These are phyloP conservation scores for Perilla frutescens DNA, from an alignment of 257 asterid genomes.

Conservation along the genomic window DNA sequence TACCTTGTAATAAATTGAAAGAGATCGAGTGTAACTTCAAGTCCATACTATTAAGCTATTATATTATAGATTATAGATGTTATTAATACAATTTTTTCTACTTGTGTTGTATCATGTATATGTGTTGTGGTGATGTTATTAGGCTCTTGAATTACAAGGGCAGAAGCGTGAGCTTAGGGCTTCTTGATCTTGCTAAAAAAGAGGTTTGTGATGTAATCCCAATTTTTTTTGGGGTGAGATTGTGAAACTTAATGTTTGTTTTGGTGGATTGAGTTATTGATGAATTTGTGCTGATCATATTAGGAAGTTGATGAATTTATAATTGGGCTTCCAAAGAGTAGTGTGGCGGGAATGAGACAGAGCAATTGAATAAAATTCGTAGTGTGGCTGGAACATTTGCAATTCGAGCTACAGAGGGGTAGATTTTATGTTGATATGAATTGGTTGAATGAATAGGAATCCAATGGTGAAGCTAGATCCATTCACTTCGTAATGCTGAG, in stretches of 20 bases:
- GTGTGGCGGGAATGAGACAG: slow-evolving; percentile 82
- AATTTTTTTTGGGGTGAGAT: background rate
- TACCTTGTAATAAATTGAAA: no score
- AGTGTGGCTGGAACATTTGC: slow-evolving; percentile 93
- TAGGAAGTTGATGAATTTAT: slow-evolving; percentile 97
- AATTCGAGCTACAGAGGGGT: slow-evolving; percentile 91
- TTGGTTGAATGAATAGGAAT: no score
- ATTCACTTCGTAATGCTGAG: no score
- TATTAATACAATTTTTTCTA: background rate
- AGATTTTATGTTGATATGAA: slow-evolving; percentile 4
- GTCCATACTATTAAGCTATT: no score
- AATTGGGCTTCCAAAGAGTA: slow-evolving; percentile 79
- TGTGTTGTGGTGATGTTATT: slow-evolving; percentile 21
- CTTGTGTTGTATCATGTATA: background rate
- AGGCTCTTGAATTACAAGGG: slow-evolving; percentile 88
- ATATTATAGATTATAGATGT: background rate
- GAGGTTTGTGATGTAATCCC: slow-evolving; percentile 50
- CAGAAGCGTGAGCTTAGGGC: slow-evolving; percentile 78
- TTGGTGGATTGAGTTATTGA: slow-evolving; percentile 18
- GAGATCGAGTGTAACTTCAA: no score
- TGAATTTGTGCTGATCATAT: slow-evolving; percentile 3
- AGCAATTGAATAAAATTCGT: slow-evolving; percentile 87
- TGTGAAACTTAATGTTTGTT: background rate
- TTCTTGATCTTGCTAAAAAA: slow-evolving; percentile 74
- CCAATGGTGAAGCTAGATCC: no score